These are phyloP conservation scores for Diaporthe aspalathi DNA, from an alignment of 2,329 filamentous ascomycete genomes.

Conservation along the genomic window DNA sequence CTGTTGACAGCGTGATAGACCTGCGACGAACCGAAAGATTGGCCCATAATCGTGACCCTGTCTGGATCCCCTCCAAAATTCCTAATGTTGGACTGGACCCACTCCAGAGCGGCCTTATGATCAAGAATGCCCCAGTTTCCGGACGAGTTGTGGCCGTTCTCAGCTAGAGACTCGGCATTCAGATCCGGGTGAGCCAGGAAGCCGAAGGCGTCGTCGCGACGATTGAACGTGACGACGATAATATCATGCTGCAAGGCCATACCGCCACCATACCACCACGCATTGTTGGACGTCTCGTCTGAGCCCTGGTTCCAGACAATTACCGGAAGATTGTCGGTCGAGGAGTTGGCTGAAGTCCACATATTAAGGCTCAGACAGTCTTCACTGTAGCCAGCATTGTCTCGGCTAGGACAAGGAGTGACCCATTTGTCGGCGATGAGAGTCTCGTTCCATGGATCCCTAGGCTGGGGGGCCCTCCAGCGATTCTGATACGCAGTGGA, in stretches of 20 bases:
- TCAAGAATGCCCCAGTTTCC: slow-evolving; percentile 38
- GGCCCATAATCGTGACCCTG: slow-evolving; percentile 37
- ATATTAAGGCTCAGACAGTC: slow-evolving; percentile 51
- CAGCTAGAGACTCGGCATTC: slow-evolving; percentile 35
- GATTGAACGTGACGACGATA: slow-evolving; percentile 37
- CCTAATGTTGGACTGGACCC: slow-evolving; percentile 38
- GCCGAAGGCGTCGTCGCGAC: slow-evolving; percentile 38
- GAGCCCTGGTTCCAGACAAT: slow-evolving; percentile 43
- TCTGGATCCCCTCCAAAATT: slow-evolving; percentile 37
- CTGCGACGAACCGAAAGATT: slow-evolving; percentile 45
- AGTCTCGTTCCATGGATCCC: slow-evolving; percentile 41
- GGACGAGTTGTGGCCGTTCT: slow-evolving; percentile 37
- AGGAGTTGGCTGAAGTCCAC: slow-evolving; percentile 46
- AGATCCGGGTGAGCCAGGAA: slow-evolving; percentile 37
- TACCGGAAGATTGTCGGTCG: slow-evolving; percentile 46
- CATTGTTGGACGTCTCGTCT: slow-evolving; percentile 28
- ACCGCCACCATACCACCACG: slow-evolving; percentile 36
- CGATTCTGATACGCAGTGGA: slow-evolving; percentile 34
- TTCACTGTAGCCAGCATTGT: slow-evolving; percentile 40
- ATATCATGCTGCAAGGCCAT: slow-evolving; percentile 38
- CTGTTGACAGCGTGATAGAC: slow-evolving; percentile 48
- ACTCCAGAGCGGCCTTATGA: slow-evolving; percentile 36
- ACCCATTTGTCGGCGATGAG: slow-evolving; percentile 40
- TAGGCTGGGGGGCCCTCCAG: slow-evolving; percentile 29
- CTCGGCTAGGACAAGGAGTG: slow-evolving; percentile 29